Percentiles rank a stretch among this genome's conserved stretches.
Evolutionary conservation across 2,329 filamentous ascomycete species (phyloP).

Genomic region (Corynespora cassiicola): DNA sequence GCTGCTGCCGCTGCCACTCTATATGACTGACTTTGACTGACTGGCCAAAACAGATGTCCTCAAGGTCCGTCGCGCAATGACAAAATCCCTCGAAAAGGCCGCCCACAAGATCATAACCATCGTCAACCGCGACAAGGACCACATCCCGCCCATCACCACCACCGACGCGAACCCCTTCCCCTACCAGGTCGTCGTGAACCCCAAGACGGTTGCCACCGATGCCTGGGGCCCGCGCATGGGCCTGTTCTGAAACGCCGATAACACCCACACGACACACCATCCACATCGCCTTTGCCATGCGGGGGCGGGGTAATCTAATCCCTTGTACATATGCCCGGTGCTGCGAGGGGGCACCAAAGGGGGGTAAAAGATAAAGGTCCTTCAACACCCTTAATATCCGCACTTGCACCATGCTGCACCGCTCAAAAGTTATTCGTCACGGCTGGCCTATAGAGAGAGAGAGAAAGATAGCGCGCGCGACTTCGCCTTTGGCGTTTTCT

Average conservation of each 20-base stretch:
- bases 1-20: not conserved
- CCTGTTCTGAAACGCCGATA: constrained; percentile 35
- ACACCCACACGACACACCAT: not conserved
- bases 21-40: not conserved
- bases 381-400: constrained; percentile 23
- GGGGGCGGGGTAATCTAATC: constrained; percentile 8
- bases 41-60: constrained; percentile 70
- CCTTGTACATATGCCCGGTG: constrained; percentile 15
- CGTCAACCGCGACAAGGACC: constrained; percentile 88
- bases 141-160: constrained; percentile 95
- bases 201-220: constrained; percentile 68
- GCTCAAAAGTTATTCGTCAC: constrained; percentile 5
- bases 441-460: constrained; percentile 19
- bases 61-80: constrained; percentile 90
- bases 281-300: not conserved
- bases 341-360: constrained; percentile 16
- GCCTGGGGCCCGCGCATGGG: constrained; percentile 82
- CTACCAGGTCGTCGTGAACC: constrained; percentile 89
- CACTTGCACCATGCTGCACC: too few species aligned
- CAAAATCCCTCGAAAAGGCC: constrained; percentile 84
- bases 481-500: too few species aligned
- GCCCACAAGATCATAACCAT: constrained; percentile 89
- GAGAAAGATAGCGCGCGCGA: too few species aligned
- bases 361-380: constrained; percentile 23
- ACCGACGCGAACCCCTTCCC: constrained; percentile 93